A percentile compares a stretch with the other conserved stretches of the same genome.
Evolutionary conservation across 2,329 filamentous ascomycete genomes (phyloP).

Genomic region (Lasiodiplodia hormozganensis): DNA sequence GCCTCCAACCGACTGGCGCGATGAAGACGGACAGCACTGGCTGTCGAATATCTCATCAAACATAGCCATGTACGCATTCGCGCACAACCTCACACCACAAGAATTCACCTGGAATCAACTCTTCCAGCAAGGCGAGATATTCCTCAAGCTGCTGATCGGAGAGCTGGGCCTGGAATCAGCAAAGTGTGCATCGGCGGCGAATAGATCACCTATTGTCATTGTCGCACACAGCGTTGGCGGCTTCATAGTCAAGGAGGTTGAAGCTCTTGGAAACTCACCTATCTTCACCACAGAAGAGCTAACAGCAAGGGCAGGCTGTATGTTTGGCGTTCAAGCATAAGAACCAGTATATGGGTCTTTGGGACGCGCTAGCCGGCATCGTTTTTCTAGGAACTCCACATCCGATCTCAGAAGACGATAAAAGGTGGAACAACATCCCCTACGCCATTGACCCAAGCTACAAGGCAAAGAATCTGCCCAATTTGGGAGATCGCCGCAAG

Average conservation of each 20-base stretch:
- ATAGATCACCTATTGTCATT: background rate
- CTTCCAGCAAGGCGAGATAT: background rate
- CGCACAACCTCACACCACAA: background rate
- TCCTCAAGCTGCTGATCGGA: background rate
- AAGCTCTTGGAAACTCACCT: background rate
- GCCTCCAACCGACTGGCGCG: background rate
- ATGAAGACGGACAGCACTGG: background rate
- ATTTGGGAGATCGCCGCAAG: background rate
- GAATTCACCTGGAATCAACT: background rate
- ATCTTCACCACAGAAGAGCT: too few relatives aligned
- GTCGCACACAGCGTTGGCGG: constrained; percentile 18
- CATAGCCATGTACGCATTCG: background rate
- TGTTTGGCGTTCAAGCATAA: constrained; percentile 5
- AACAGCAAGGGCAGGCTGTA: background rate
- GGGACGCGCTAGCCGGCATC: background rate
- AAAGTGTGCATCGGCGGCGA: background rate
- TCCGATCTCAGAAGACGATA: background rate
- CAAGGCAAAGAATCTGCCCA: background rate
- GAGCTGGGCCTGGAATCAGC: background rate
- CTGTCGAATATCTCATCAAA: background rate
- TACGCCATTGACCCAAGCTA: background rate
- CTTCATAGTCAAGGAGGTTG: constrained; percentile 14
- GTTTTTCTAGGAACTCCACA: constrained; percentile 13
- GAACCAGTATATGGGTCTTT: background rate
- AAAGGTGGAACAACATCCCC: background rate